Conservation (phyloP, 139 green algal genomes). For the Picochlorum costavermella region DNA sequence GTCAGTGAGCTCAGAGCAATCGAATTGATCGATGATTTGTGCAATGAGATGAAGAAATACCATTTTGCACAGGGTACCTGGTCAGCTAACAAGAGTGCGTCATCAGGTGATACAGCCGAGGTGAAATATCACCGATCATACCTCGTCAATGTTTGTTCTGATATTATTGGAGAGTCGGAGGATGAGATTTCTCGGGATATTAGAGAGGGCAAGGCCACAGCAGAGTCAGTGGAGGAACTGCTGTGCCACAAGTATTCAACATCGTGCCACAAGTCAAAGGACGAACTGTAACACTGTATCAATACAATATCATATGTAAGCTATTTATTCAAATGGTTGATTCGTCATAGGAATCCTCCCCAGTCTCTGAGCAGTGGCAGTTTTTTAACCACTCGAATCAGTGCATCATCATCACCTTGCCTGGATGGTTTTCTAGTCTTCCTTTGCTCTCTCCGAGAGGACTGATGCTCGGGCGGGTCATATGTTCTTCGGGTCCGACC, state of each 20-base stretch:
- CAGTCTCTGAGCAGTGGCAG: too few relatives aligned
- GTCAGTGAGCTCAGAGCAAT: conserved; percentile 55
- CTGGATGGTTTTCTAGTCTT: too few relatives aligned
- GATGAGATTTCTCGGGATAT: conserved; percentile 48
- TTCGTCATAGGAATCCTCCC: too few relatives aligned
- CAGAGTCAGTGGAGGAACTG: not conserved
- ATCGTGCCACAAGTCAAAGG: not conserved
- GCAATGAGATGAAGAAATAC: conserved; percentile 46
- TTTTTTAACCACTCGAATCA: too few relatives aligned
- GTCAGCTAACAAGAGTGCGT: conserved; percentile 5
- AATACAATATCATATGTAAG: too few relatives aligned
- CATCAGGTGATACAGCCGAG: not conserved
- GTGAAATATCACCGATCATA: not conserved
- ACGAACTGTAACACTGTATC: not conserved
- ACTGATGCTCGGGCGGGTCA: too few relatives aligned
- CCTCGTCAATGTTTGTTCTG: not conserved
- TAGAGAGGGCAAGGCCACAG: conserved; percentile 11
- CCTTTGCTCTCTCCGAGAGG: too few relatives aligned
- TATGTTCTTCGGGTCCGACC: too few relatives aligned
- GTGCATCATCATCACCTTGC: too few relatives aligned
- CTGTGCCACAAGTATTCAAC: not conserved
- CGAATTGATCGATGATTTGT: conserved; percentile 65
- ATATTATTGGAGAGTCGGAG: conserved; percentile 21
- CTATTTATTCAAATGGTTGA: too few relatives aligned
- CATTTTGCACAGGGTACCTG: conserved; percentile 22